Percentiles rank a stretch among this genome's conserved stretches.
phyloP scores from a whole-genome alignment of 164 flowering plant species.

The Magnolia kwangsiensis region DNA sequence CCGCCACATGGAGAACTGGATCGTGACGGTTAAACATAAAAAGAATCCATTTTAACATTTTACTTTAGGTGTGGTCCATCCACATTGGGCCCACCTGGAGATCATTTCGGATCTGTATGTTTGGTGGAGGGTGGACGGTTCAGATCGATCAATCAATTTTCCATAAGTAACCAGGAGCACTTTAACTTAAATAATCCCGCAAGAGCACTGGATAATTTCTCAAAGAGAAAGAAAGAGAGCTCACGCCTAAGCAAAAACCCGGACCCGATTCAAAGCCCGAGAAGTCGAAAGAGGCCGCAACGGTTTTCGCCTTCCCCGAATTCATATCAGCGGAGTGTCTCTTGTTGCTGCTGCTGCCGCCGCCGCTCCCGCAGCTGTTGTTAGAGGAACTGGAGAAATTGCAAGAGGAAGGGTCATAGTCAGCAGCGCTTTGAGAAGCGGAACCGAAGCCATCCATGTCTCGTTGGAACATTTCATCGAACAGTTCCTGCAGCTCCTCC shows the following conservation, averaged over 20 bases:
- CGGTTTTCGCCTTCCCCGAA: conserved; percentile 9
- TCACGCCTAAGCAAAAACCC: conserved; percentile 10
- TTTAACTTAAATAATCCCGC: too few relatives aligned
- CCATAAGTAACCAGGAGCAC: too few relatives aligned
- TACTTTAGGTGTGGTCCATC: too few relatives aligned
- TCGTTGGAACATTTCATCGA: conserved; percentile 63
- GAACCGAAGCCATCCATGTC: conserved; percentile 33
- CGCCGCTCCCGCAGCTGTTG: not conserved
- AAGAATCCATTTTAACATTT: too few relatives aligned
- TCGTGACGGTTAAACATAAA: too few relatives aligned
- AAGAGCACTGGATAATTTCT: too few relatives aligned
- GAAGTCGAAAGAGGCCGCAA: not conserved
- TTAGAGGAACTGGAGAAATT: conserved; percentile 27
- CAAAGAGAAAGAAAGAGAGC: not conserved
- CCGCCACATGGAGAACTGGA: too few relatives aligned
- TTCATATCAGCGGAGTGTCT: conserved; percentile 40
- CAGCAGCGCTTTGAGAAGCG: conserved; percentile 11
- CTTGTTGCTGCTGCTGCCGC: conserved; percentile 28
- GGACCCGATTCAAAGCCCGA: not conserved
- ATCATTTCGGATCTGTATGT: too few relatives aligned
- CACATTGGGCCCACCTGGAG: too few relatives aligned
- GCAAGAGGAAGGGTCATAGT: not conserved
- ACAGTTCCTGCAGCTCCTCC: conserved; percentile 65
- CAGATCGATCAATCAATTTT: not conserved
- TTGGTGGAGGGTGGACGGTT: too few relatives aligned